These are phyloP conservation scores for Lachnellula occidentalis DNA, from an alignment of 2,329 filamentous ascomycete genomes.

Conservation along the genomic window DNA sequence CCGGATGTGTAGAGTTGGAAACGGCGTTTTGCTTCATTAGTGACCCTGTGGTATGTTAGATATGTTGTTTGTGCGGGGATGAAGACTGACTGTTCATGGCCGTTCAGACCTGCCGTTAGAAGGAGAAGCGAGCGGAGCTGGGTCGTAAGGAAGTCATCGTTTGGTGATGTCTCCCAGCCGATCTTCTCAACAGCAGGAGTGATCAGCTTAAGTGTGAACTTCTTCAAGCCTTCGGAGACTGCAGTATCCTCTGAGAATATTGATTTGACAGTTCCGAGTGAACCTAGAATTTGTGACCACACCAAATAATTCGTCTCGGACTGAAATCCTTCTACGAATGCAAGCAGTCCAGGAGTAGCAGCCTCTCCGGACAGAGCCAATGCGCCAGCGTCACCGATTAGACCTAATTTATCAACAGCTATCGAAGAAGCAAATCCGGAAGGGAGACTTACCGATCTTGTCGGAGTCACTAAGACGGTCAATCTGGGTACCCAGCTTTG, in stretches of 20 bases:
- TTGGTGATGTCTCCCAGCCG: constrained; percentile 76
- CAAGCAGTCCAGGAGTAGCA: constrained; percentile 73
- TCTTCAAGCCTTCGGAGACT: constrained; percentile 67
- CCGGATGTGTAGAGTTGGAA: constrained; percentile 75
- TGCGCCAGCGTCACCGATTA: constrained; percentile 84
- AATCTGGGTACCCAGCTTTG: constrained; percentile 72
- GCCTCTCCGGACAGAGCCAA: constrained; percentile 83
- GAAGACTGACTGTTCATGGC: constrained; percentile 62
- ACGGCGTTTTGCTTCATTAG: constrained; percentile 67
- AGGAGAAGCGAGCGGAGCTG: constrained; percentile 82
- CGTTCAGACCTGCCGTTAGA: constrained; percentile 65
- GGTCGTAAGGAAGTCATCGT: constrained; percentile 75
- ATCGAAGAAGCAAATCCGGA: neutral
- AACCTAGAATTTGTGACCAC: constrained; percentile 78
- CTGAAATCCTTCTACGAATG: constrained; percentile 79
- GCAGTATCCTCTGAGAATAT: constrained; percentile 74
- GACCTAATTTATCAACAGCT: constrained; percentile 26
- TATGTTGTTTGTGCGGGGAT: neutral
- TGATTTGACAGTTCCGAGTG: constrained; percentile 71
- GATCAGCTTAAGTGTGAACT: constrained; percentile 74
- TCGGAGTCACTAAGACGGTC: constrained; percentile 75
- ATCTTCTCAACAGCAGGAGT: constrained; percentile 69
- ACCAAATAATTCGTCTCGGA: constrained; percentile 81
- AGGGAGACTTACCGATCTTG: constrained; percentile 61
- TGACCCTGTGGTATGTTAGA: constrained; percentile 45